These are phyloP conservation scores for Glycine soja DNA, from an alignment of 306 rosid genomes.

Conservation along the genomic window DNA sequence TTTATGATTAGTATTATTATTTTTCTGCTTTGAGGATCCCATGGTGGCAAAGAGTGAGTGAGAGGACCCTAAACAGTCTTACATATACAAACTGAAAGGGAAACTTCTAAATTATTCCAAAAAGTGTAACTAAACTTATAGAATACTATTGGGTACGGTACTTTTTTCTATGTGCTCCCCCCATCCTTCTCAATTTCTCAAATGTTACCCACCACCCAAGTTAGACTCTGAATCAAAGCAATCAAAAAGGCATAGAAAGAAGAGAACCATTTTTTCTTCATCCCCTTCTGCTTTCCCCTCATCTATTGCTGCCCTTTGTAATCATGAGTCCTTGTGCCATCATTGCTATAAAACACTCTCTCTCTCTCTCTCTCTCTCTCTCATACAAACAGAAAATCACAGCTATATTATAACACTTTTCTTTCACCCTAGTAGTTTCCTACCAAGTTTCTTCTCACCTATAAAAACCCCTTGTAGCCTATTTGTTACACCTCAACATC, in stretches of 20 bases:
- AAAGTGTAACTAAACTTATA: slow-evolving; percentile 43
- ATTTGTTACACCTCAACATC: slow-evolving; percentile 47
- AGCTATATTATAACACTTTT: slow-evolving; percentile 44
- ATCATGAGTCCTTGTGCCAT: slow-evolving; percentile 86
- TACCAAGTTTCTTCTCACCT: slow-evolving; percentile 33
- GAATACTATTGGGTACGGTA: slow-evolving; percentile 40
- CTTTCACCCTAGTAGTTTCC: slow-evolving; percentile 1
- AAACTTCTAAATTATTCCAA: slow-evolving; percentile 51
- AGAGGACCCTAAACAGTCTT: slow-evolving; percentile 15
- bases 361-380: slow-evolving; percentile 45
- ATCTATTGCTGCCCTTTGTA: slow-evolving; percentile 71
- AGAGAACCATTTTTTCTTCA: slow-evolving; percentile 51
- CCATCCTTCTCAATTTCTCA: slow-evolving; percentile 24
- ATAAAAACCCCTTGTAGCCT: slow-evolving; percentile 55
- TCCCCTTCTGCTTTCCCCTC: slow-evolving; percentile 57
- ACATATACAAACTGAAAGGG: slow-evolving; percentile 43
- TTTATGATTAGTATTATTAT: slow-evolving; percentile 7
- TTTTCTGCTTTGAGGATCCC: slow-evolving; percentile 35
- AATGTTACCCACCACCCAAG: slow-evolving; percentile 15
- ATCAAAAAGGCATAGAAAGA: slow-evolving; percentile 46
- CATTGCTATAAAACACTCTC: slow-evolving; percentile 72
- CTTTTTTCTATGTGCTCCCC: slow-evolving; percentile 44
- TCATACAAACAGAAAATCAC: slow-evolving; percentile 58
- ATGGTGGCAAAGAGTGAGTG: slow-evolving; percentile 6
- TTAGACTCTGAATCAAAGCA: slow-evolving; percentile 35